Percentiles rank a stretch among this genome's conserved stretches.
phyloP scores from a whole-genome alignment of 2,329 filamentous ascomycete genomes.

The Diaporthe sp. region DNA sequence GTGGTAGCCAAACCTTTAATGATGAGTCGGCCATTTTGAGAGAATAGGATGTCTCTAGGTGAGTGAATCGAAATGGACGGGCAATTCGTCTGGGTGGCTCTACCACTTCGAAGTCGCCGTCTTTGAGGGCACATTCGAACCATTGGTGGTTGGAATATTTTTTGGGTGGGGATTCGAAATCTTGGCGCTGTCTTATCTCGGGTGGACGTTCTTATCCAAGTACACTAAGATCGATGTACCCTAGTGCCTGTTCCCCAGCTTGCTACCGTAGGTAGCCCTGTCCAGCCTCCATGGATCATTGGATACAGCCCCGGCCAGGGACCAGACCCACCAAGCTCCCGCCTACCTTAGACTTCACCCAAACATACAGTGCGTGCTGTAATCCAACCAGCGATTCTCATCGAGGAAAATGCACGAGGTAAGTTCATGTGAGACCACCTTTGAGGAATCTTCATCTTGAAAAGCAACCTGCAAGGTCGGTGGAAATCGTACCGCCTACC shows the following conservation, averaged over 20 bases:
- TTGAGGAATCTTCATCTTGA: no score
- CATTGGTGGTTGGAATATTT: slow-evolving; percentile 29
- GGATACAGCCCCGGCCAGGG: neutral
- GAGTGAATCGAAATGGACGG: neutral
- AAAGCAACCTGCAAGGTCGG: neutral
- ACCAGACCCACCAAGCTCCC: neutral
- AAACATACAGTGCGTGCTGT: no score
- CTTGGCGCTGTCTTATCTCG: slow-evolving; percentile 27
- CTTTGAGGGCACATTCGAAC: neutral
- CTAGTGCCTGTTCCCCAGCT: neutral
- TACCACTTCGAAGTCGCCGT: neutral
- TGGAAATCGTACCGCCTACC: neutral
- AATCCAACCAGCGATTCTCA: no score
- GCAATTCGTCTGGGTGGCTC: neutral
- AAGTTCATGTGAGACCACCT: no score
- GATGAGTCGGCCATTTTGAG: slow-evolving; percentile 40
- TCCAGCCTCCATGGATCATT: neutral
- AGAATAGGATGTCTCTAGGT: neutral
- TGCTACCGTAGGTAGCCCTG: neutral
- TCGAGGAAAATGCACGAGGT: no score
- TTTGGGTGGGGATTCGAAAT: slow-evolving; percentile 33
- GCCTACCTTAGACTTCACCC: neutral
- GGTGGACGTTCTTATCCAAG: neutral
- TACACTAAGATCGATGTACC: neutral
- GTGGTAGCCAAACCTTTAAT: slow-evolving; percentile 40